Conservation (phyloP, 768 basidiomycete species). For the Leccinum longicurvipes region DNA sequence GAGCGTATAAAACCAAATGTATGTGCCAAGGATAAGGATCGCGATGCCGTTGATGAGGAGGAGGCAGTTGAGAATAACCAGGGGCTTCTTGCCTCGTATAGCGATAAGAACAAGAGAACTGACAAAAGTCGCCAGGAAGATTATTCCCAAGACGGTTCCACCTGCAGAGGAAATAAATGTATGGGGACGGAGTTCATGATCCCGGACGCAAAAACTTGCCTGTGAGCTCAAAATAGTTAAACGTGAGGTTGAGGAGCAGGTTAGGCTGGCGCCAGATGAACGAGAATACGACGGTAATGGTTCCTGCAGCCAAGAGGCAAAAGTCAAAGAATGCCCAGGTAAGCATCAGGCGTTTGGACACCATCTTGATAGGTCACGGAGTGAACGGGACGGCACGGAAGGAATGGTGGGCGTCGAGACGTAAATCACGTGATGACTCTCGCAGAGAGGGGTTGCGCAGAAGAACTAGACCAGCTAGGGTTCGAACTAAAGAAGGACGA, state of each 20-base stretch:
- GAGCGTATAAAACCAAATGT: slow-evolving; percentile 82
- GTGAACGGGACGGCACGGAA: background rate
- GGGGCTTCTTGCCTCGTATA: slow-evolving; percentile 63
- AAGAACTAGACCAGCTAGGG: slow-evolving; percentile 41
- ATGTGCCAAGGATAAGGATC: slow-evolving; percentile 62
- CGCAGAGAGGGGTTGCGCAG: too few species aligned
- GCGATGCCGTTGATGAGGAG: slow-evolving; percentile 63
- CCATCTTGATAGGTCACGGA: slow-evolving; percentile 46
- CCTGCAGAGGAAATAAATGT: slow-evolving; percentile 37
- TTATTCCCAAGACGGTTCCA: slow-evolving; percentile 65
- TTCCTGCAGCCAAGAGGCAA: slow-evolving; percentile 67
- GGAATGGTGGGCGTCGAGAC: slow-evolving; percentile 9
- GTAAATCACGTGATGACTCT: too few species aligned
- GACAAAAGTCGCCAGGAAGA: slow-evolving; percentile 62
- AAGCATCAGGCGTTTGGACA: slow-evolving; percentile 65
- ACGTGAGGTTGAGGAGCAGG: slow-evolving; percentile 70
- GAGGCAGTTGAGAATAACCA: slow-evolving; percentile 74
- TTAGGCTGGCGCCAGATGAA: slow-evolving; percentile 68
- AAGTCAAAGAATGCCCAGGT: slow-evolving; percentile 73
- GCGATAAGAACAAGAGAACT: slow-evolving; percentile 70
- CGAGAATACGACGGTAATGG: slow-evolving; percentile 61
- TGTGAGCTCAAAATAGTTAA: slow-evolving; percentile 54
- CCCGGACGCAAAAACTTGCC: slow-evolving; percentile 40
- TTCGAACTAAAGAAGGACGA: slow-evolving; percentile 41
- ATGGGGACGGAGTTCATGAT: background rate